Percentiles rank a stretch among this genome's conserved stretches.
These are phyloP conservation scores for Aspergillus arachidicola DNA, from an alignment of 2,329 filamentous ascomycete species.

Conservation along the genomic window DNA sequence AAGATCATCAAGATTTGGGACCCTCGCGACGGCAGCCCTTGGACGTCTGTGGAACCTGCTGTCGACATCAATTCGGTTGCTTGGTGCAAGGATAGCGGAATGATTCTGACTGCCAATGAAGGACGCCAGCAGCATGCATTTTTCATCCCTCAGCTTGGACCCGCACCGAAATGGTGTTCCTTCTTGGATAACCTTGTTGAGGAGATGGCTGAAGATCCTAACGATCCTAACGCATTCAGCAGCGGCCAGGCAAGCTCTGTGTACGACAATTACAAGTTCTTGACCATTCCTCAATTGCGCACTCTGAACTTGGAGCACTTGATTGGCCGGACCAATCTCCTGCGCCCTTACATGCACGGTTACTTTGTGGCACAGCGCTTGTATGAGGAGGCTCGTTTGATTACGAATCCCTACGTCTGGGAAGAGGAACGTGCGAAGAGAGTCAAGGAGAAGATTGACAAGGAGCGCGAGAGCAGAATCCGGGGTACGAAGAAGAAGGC, in stretches of 20 bases:
- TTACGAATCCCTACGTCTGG: constrained; percentile 90
- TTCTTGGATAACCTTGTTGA: constrained; percentile 98
- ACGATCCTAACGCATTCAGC: constrained; percentile 61
- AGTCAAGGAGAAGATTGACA: constrained; percentile 93
- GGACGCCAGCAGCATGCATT: constrained; percentile 93
- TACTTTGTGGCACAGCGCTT: constrained; percentile 95
- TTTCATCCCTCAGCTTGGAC: constrained; percentile 90
- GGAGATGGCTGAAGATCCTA: constrained; percentile 87
- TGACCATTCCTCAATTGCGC: constrained; percentile 83
- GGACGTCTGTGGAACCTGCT: constrained; percentile 92
- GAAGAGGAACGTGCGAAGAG: constrained; percentile 90
- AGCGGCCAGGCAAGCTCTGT: constrained; percentile 64
- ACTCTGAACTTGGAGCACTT: constrained; percentile 85
- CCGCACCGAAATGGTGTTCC: constrained; percentile 91
- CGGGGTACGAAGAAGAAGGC: constrained; percentile 94
- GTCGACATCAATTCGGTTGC: constrained; percentile 95
- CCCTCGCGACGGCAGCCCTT: constrained; percentile 76
- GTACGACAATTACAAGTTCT: constrained; percentile 99
- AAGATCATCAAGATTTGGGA: constrained; percentile 98
- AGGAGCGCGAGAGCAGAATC: constrained; percentile 93
- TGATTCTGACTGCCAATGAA: constrained; percentile 96
- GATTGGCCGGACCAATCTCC: constrained; percentile 82
- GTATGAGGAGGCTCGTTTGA: constrained; percentile 91
- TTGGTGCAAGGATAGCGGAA: constrained; percentile 88
- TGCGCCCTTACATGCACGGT: constrained; percentile 98